Evolutionary conservation across 1,284 basidiomycete species (phyloP).

Genomic region (Phylloboletellus chloephorus): DNA sequence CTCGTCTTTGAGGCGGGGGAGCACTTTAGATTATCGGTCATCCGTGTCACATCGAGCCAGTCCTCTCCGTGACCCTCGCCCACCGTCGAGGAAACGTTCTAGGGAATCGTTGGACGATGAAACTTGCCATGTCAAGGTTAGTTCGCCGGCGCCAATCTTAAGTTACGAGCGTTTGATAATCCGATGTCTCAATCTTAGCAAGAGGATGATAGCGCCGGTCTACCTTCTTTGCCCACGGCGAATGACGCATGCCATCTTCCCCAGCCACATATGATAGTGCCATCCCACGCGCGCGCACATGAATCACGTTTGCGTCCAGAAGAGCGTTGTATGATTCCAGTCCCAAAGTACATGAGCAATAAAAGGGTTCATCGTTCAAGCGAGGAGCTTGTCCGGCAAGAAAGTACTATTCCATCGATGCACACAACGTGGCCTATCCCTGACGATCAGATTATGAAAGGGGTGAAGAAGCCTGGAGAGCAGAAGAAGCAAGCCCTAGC

Average conservation of each 20-base stretch:
- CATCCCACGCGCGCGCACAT: slow-evolving; percentile 20
- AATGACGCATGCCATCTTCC: slow-evolving; percentile 25
- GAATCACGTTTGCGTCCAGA: slow-evolving; percentile 25
- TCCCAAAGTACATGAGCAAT: slow-evolving; percentile 22
- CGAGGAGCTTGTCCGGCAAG: slow-evolving; percentile 31
- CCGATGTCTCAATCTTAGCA: slow-evolving; percentile 26
- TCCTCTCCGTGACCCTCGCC: slow-evolving; percentile 18
- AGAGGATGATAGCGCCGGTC: slow-evolving; percentile 20
- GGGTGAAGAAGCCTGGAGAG: slow-evolving; percentile 33
- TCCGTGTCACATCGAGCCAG: slow-evolving; percentile 15
- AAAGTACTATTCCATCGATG: slow-evolving; percentile 22
- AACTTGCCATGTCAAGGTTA: slow-evolving; percentile 31
- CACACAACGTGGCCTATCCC: slow-evolving; percentile 33
- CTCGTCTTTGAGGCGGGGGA: slow-evolving; percentile 20
- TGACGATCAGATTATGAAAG: slow-evolving; percentile 33
- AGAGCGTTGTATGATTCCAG: slow-evolving; percentile 20
- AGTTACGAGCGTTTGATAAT: slow-evolving; percentile 24
- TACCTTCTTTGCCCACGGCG: slow-evolving; percentile 18
- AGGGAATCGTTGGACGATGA: slow-evolving; percentile 30
- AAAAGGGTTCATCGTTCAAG: slow-evolving; percentile 31
- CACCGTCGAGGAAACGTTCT: slow-evolving; percentile 33
- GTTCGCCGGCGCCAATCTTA: slow-evolving; percentile 30
- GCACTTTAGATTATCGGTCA: slow-evolving; percentile 18
- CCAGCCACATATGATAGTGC: slow-evolving; percentile 22
- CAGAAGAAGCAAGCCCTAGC: slow-evolving; percentile 38